Percentiles rank a stretch among this genome's conserved stretches.
These are phyloP conservation scores for Anthracocystis walkeri DNA, from an alignment of 1,284 basidiomycete species.

Conservation along the genomic window DNA sequence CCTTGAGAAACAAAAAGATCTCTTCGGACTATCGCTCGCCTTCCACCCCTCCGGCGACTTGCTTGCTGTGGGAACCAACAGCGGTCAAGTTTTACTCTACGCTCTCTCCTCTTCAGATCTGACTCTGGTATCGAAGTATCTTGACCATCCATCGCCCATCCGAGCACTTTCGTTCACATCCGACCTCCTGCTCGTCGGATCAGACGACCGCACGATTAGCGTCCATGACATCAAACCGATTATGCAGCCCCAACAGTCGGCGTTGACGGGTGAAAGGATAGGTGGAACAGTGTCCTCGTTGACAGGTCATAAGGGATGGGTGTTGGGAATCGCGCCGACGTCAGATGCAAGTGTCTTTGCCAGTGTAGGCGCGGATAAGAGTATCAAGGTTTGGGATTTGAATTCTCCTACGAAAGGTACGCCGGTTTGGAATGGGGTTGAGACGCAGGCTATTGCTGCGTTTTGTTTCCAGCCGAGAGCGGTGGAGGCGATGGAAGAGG, in stretches of 20 bases:
- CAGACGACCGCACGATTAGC: slow-evolving; percentile 41
- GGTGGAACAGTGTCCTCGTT: slow-evolving; percentile 33
- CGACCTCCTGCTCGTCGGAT: slow-evolving; percentile 30
- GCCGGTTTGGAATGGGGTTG: slow-evolving; percentile 42
- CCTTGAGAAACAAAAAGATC: slow-evolving; percentile 17
- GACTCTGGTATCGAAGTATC: slow-evolving; percentile 10
- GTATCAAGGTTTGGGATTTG: slow-evolving; percentile 53
- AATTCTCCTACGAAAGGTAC: slow-evolving; percentile 19
- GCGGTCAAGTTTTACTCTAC: slow-evolving; percentile 40
- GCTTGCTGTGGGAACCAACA: slow-evolving; percentile 27
- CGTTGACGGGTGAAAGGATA: not conserved
- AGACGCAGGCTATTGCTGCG: slow-evolving; percentile 11
- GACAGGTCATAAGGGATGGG: slow-evolving; percentile 38
- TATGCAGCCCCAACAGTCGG: slow-evolving; percentile 2
- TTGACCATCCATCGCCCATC: slow-evolving; percentile 42
- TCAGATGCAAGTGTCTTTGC: slow-evolving; percentile 26
- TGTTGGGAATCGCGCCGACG: slow-evolving; percentile 6
- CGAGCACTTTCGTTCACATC: slow-evolving; percentile 29
- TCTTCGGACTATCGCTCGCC: slow-evolving; percentile 38
- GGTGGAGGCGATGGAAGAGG: not conserved
- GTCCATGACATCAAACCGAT: slow-evolving; percentile 39
- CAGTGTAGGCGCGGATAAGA: slow-evolving; percentile 35
- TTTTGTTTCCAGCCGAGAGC: slow-evolving; percentile 30
- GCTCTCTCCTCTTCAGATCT: slow-evolving; percentile 3
- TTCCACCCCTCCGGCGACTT: slow-evolving; percentile 17